phyloP scores from a whole-genome alignment of 768 basidiomycete genomes.

The Trichaptum fuscoviolaceum region DNA sequence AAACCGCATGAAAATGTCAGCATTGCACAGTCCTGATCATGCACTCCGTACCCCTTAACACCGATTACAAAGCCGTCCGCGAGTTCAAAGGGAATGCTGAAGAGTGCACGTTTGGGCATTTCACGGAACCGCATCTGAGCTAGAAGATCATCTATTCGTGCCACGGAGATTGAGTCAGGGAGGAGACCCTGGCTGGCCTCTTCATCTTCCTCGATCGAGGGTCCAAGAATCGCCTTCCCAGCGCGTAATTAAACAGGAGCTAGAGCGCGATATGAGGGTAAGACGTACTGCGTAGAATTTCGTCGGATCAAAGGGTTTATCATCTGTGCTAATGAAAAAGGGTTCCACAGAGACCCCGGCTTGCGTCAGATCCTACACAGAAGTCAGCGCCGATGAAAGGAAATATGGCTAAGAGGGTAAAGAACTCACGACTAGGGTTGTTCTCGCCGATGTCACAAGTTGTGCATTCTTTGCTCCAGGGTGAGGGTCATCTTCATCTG shows the following conservation, averaged over 20 bases:
- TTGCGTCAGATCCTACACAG: constrained; percentile 69
- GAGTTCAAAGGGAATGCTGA: constrained; percentile 76
- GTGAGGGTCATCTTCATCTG: constrained; percentile 81
- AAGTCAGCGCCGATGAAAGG: constrained; percentile 5
- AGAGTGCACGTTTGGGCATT: constrained; percentile 76
- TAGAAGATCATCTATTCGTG: constrained; percentile 72
- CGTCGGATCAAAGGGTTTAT: constrained; percentile 61
- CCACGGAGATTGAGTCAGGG: constrained; percentile 67
- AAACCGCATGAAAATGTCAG: constrained; percentile 2
- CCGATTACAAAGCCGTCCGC: constrained; percentile 72
- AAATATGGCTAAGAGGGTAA: background rate
- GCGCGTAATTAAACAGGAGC: constrained; percentile 5
- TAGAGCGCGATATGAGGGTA: background rate
- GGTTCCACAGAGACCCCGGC: constrained; percentile 78
- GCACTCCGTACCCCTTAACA: constrained; percentile 62
- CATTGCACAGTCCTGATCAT: constrained; percentile 6
- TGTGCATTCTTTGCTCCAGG: constrained; percentile 50
- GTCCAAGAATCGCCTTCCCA: constrained; percentile 52
- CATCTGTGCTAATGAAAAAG: constrained; percentile 76
- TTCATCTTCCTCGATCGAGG: constrained; percentile 48
- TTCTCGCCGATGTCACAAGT: constrained; percentile 62
- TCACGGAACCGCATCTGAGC: constrained; percentile 79
- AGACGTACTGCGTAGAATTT: constrained; percentile 74
- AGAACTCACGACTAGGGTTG: constrained; percentile 56
- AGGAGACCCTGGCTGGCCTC: constrained; percentile 45